These are phyloP conservation scores for Exobasidium rhododendri DNA, from an alignment of 1,284 basidiomycete species.

Conservation along the genomic window DNA sequence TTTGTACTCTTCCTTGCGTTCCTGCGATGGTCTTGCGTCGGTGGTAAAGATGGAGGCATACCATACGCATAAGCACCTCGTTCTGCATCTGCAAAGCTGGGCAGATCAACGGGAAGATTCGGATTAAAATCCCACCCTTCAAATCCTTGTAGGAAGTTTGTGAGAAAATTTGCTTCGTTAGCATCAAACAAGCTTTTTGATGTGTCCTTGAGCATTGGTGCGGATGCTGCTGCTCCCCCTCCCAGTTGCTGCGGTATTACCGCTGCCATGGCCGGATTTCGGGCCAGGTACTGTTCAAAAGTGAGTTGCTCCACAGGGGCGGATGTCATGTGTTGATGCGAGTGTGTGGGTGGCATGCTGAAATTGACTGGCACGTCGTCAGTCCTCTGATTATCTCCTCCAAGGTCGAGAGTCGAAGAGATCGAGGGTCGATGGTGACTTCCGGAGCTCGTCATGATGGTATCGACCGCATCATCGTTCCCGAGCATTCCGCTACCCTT, in stretches of 20 bases:
- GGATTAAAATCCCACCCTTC: conserved; percentile 48
- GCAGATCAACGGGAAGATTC: conserved; percentile 40
- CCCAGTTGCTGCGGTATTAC: neutral
- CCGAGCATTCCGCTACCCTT: neutral
- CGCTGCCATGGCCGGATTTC: neutral
- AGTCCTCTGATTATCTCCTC: neutral
- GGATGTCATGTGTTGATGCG: neutral
- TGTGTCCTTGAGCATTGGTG: neutral
- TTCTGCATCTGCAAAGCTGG: conserved; percentile 42
- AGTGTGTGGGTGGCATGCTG: neutral
- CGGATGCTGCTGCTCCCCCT: neutral
- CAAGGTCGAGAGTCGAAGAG: neutral
- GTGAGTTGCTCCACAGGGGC: neutral
- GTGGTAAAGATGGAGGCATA: neutral
- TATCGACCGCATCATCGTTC: neutral
- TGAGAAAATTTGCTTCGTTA: conserved; percentile 34
- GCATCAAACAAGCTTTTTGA: conserved; percentile 35
- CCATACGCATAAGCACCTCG: conserved; percentile 4
- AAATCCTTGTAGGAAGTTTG: conserved; percentile 44
- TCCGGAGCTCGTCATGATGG: neutral
- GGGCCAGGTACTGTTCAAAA: neutral
- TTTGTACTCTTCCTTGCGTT: conserved; percentile 4
- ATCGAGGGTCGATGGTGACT: neutral
- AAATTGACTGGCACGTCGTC: neutral
- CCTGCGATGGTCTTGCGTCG: neutral